Conservation (phyloP, 148 eudicot species). For the Silene conica region DNA sequence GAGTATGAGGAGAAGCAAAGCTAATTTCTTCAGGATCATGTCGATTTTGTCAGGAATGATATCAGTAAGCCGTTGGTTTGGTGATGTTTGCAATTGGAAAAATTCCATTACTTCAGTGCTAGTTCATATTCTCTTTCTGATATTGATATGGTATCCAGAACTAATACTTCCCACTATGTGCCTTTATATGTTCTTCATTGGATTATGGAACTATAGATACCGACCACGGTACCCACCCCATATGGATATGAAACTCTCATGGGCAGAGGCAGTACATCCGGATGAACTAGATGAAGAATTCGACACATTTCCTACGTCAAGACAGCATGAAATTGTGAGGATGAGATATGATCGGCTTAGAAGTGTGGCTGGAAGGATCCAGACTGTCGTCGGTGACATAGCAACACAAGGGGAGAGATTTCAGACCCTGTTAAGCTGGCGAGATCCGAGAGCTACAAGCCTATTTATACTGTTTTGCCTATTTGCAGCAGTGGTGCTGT, state of each 20-base stretch:
- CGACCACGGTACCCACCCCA: conserved; percentile 55
- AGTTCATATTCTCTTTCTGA: conserved; percentile 51
- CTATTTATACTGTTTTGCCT: conserved; percentile 46
- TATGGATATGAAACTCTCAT: conserved; percentile 61
- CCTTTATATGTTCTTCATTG: conserved; percentile 58
- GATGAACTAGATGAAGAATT: conserved; percentile 45
- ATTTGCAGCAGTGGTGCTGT: conserved; percentile 41
- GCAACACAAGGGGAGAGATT: conserved; percentile 48
- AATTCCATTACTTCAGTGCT: conserved; percentile 47
- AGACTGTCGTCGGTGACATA: conserved; percentile 35
- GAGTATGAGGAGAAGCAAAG: conserved; percentile 73
- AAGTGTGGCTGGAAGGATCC: conserved; percentile 59
- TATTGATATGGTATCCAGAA: conserved; percentile 53
- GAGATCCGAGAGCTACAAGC: conserved; percentile 56
- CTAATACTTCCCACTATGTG: conserved; percentile 49
- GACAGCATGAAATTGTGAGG: conserved; percentile 34
- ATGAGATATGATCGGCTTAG: conserved; percentile 58
- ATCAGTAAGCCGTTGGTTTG: conserved; percentile 48
- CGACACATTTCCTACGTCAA: conserved; percentile 60
- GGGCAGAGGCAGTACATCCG: conserved; percentile 54
- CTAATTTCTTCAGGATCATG: conserved; percentile 58
- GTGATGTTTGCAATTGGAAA: conserved; percentile 52
- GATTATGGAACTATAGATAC: conserved; percentile 46
- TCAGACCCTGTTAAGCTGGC: conserved; percentile 53
- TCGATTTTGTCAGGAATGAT: conserved; percentile 43